Base-by-base conservation (phyloP, 192 early-diverging fungal genomes). In the Coemansia erecta region DNA sequence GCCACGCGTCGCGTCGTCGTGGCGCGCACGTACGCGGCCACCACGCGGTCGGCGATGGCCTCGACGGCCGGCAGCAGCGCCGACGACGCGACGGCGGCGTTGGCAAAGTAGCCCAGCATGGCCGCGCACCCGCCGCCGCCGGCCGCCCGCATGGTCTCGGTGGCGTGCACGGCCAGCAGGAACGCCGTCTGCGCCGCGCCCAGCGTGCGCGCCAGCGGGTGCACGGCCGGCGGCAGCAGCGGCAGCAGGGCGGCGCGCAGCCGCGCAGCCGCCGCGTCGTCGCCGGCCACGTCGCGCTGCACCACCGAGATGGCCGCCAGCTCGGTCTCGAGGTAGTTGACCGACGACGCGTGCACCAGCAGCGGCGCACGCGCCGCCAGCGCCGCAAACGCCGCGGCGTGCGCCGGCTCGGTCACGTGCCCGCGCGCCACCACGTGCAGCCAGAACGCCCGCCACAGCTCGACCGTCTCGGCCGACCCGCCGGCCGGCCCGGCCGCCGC, bases 381-480 rank as follows among this genome's bases (percentile, higher is more conserved):
- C 5, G 80, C 39, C 0, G 81, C 44, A 65, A 94, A 81, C 1
- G 88, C 77, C 4, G 72, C 81, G 22, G 87, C 83, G 84, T 93
- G 94, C 12, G 82, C 70, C 1, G 87, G 83, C 31, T 91, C 85
- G 10, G 86, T 82, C 31, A 88, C 78, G 52, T 92, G 87, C 1
- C 94, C 88, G 66, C 85, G 87, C 12, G 90, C 68, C 3, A 93
- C 87, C 53, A 89, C 82, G 52, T 92, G 88, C 61, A 98, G 87
- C 97, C 97, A 99, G 37, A 92, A 84, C 68, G 93, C 92, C 46
- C 95, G 84, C 79, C 94, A 94, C 23, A 90, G 60, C 28, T 81
- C 67, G 4, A 86, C 82, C 17, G 86, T 77, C 57, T 92, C 90
- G 3, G 82, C 76, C 23, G 81, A 77, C 5, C 85, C 76, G 11